phyloP scores from a whole-genome alignment of 352 stramenopile species.

The Elongisporangium undulatum region DNA sequence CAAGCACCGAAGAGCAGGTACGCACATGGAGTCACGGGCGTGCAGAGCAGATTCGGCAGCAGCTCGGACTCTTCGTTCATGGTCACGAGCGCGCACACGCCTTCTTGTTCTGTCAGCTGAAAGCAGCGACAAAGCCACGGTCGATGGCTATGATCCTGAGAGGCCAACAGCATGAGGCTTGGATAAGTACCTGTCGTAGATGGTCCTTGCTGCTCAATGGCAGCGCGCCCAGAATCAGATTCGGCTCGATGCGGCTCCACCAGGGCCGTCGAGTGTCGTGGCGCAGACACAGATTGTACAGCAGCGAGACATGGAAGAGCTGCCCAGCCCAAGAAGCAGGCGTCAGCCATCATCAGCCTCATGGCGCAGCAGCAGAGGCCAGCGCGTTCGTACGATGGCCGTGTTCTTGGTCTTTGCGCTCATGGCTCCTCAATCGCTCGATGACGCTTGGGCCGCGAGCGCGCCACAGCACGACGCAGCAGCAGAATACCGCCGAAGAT shows the following conservation, averaged over 20 bases:
- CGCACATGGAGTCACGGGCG: constrained; percentile 37
- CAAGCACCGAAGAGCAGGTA: neutral
- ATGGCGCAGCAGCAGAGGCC: neutral
- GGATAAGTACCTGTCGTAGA: constrained; percentile 23
- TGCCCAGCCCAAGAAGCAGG: constrained; percentile 5
- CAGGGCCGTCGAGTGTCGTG: constrained; percentile 48
- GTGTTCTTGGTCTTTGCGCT: neutral
- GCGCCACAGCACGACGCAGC: too few relatives aligned
- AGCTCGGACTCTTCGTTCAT: constrained; percentile 75
- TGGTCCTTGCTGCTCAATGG: constrained; percentile 55
- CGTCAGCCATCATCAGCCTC: neutral
- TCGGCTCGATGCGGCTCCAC: constrained; percentile 66
- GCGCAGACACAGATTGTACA: constrained; percentile 65
- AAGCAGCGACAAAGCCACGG: neutral
- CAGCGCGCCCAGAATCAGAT: constrained; percentile 65
- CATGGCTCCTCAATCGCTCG: neutral
- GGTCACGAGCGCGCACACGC: constrained; percentile 65
- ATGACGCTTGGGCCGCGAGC: neutral
- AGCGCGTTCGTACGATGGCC: neutral
- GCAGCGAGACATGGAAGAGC: constrained; percentile 75
- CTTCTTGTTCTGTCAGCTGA: constrained; percentile 46
- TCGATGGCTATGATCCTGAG: neutral
- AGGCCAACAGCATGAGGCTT: neutral
- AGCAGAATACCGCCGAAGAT: neutral
- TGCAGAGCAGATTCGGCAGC: constrained; percentile 57